Evolutionary conservation across 179 eudicot genomes (phyloP), one percentile per base, ranked within the genome.

Genomic region (Carnegiea gigantea): DNA sequence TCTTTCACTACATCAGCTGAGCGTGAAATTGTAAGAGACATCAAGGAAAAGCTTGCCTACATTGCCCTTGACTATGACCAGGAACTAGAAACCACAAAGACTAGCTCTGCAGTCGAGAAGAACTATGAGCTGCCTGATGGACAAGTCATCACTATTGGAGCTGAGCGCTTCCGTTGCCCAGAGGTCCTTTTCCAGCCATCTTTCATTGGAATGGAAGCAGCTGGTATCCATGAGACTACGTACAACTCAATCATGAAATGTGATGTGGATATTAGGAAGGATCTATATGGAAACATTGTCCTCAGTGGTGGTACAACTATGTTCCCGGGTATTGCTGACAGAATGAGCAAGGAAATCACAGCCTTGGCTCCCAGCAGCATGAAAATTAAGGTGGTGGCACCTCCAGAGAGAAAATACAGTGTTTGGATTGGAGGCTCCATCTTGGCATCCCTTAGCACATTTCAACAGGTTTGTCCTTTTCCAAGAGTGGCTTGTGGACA

Each of bases 391-490:
- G 91, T 90, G 74, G 93, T 90, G 79, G 93, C 93, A 9, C 91
- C 93, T 2, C 93, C 93, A 0, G 91, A 90, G 89, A 87, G 93
- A 85, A 89, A 90, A 80, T 89, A 90, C 86, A 90, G 93, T 85
- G 93, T 89, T n/a, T 90, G 91, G 91, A 89, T 90, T 53, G 91
- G 93, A 82, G 91, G 92, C 15, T 88, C 92, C 67, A 90, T 90
- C 86, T 79, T 90, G 86, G 92, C 92, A 60, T 90, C 92, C 36
- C 91, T 90, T 84, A 87, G 90, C 88, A 90, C 91, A 74, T 90
- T 90, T 89, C 91, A 89, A 77, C 93, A 90, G 91, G 91, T 90
- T 57, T 76, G 79, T 79, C n/a, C 13, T 23, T 23, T 62, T 23
- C 4, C 68, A n/a, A 21, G 62, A 15, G 21, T 18, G 4, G n/a